A percentile compares a stretch with the other conserved stretches of the same genome.
Conservation (phyloP, 164 flowering plant species). For the Paratinospora sagittata region DNA sequence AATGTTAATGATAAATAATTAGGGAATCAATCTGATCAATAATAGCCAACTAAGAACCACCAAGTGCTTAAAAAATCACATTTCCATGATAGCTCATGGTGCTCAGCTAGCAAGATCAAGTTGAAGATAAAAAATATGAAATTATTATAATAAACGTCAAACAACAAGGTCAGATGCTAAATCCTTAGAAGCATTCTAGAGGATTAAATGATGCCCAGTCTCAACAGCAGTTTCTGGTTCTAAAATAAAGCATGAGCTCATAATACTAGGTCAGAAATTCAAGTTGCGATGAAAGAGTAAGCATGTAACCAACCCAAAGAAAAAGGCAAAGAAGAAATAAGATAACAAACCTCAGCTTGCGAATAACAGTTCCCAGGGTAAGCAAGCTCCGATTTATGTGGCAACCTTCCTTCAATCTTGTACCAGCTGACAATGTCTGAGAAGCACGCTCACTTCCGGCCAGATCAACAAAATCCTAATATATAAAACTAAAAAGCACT, state of each 20-base stretch:
- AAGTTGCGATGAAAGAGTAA: neutral
- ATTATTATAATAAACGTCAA: neutral
- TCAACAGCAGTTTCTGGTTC: neutral
- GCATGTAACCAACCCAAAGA: neutral
- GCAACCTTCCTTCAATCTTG: constrained; percentile 91
- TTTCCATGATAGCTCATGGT: neutral
- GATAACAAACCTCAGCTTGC: constrained; percentile 67
- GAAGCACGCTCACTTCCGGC: constrained; percentile 99
- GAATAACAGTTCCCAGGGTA: constrained; percentile 87
- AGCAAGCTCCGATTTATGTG: constrained; percentile 96
- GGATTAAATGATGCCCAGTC: neutral
- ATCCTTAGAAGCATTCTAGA: neutral
- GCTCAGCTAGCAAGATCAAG: neutral
- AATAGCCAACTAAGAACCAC: no score
- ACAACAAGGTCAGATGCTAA: neutral
- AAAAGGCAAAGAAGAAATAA: neutral
- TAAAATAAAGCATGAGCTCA: no score
- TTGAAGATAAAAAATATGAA: neutral
- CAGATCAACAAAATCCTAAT: constrained; percentile 92
- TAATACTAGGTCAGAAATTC: neutral
- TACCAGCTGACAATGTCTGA: constrained; percentile 74
- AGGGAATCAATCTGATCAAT: no score
- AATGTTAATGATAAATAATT: no score
- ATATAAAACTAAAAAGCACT: neutral
- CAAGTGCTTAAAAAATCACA: no score